A percentile compares a stretch with the other conserved stretches of the same genome.
These are phyloP conservation scores for Podila clonocystis DNA, from an alignment of 192 early-diverging fungal genomes.

Conservation along the genomic window DNA sequence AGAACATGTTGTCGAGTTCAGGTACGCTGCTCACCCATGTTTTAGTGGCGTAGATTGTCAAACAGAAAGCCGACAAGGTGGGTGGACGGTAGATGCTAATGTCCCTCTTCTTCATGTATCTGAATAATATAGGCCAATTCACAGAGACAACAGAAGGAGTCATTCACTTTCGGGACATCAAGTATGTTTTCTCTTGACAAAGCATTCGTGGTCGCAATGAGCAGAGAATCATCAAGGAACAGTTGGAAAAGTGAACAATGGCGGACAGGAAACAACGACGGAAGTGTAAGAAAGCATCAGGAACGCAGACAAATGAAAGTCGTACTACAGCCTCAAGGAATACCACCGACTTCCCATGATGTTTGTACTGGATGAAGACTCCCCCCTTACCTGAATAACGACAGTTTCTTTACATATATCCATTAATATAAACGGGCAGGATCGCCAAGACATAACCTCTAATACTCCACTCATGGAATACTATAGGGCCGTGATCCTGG, in stretches of 20 bases:
- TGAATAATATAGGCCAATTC: slow-evolving; percentile 75
- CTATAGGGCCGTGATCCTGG: slow-evolving; percentile 84
- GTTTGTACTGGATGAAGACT: too few species aligned
- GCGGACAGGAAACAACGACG: neutral
- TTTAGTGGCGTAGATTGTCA: slow-evolving; percentile 32
- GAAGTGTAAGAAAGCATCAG: neutral
- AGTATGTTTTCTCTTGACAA: slow-evolving; percentile 56
- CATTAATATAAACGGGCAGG: too few species aligned
- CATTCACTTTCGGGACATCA: slow-evolving; percentile 92
- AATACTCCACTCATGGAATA: too few species aligned
- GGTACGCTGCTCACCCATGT: slow-evolving; percentile 47
- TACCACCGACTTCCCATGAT: too few species aligned
- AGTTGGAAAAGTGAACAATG: neutral
- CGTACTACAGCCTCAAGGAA: too few species aligned
- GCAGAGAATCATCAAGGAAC: too few species aligned
- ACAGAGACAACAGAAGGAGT: slow-evolving; percentile 90
- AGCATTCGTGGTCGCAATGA: neutral
- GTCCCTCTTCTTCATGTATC: neutral
- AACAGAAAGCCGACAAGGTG: neutral
- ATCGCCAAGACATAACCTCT: too few species aligned
- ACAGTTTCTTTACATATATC: too few species aligned
- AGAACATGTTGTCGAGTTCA: slow-evolving; percentile 92
- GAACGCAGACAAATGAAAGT: too few species aligned
- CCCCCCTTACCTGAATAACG: too few species aligned
- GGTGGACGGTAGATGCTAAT: neutral